Evolutionary conservation across 2,329 filamentous ascomycete species (phyloP).

Genomic region (Sordariomycetes sp.): DNA sequence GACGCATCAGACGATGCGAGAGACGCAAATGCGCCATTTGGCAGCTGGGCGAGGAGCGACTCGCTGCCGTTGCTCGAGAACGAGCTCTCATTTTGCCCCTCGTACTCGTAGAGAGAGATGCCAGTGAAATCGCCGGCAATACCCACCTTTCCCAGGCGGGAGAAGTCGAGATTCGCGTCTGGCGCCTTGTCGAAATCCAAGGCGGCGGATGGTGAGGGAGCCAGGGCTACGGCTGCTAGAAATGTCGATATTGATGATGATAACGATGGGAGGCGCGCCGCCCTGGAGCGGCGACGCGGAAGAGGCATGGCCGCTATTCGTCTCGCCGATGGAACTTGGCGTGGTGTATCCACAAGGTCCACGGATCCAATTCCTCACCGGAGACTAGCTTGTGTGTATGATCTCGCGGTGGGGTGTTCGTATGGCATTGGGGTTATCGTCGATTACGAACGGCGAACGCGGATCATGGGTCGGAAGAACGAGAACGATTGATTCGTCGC

Average conservation of each 20-base stretch:
- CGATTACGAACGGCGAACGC: background rate
- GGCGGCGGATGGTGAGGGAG: slow-evolving; percentile 32
- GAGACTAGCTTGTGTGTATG: background rate
- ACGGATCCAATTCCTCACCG: background rate
- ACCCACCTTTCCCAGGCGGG: slow-evolving; percentile 68
- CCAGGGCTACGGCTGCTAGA: slow-evolving; percentile 27
- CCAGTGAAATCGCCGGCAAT: slow-evolving; percentile 84
- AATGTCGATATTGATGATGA: slow-evolving; percentile 5
- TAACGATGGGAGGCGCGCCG: slow-evolving; percentile 6
- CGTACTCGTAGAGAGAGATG: slow-evolving; percentile 80
- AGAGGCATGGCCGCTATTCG: slow-evolving; percentile 3
- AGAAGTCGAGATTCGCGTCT: slow-evolving; percentile 65
- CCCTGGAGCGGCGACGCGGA: slow-evolving; percentile 11
- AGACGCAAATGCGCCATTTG: slow-evolving; percentile 72
- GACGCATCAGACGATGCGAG: slow-evolving; percentile 70
- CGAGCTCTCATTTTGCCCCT: slow-evolving; percentile 62
- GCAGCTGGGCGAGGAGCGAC: slow-evolving; percentile 69
- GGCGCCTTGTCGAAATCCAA: slow-evolving; percentile 53
- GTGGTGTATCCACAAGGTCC: background rate
- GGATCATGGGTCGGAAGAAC: background rate
- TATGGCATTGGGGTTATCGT: background rate
- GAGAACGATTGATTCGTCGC: background rate
- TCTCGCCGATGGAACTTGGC: background rate
- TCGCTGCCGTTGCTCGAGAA: slow-evolving; percentile 68
- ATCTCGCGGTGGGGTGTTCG: background rate